Evolutionary conservation across 2,329 filamentous ascomycete genomes (phyloP).

Genomic region (Chalaropsis ovoidea): DNA sequence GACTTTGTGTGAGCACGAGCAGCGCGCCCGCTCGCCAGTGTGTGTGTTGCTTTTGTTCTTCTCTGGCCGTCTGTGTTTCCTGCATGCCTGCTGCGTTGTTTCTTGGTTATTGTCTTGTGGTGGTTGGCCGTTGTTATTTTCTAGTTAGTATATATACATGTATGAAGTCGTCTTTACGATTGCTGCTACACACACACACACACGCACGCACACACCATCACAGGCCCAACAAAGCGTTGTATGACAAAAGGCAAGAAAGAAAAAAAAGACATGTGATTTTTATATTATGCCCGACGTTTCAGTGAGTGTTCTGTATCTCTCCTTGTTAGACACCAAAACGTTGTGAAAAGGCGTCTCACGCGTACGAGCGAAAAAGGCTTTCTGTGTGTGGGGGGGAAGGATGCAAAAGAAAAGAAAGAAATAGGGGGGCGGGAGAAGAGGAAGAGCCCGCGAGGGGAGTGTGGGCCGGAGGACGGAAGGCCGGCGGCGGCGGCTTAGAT

Average conservation of each 20-base stretch:
- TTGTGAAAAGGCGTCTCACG: constrained; percentile 22
- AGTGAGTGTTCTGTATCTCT: constrained; percentile 26
- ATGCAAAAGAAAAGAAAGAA: constrained; percentile 14
- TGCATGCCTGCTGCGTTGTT: neutral
- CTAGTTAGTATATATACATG: constrained; percentile 3
- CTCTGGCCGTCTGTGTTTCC: neutral
- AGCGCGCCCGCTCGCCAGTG: too few relatives aligned
- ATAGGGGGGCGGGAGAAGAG: neutral
- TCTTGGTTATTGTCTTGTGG: constrained; percentile 1
- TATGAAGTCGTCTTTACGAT: neutral
- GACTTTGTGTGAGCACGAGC: neutral
- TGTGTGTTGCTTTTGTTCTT: neutral
- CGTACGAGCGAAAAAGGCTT: constrained; percentile 14
- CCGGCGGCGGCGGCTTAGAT: neutral
- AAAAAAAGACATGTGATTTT: neutral
- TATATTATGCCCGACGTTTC: constrained; percentile 18
- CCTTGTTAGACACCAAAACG: constrained; percentile 24
- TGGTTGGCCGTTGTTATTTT: neutral
- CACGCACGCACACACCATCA: neutral
- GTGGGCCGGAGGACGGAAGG: neutral
- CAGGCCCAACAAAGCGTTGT: too few relatives aligned
- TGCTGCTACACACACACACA: neutral
- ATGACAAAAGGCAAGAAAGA: neutral
- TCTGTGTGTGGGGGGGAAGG: neutral
- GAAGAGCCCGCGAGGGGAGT: neutral